Percentiles rank a stretch among this genome's conserved stretches.
These are phyloP conservation scores for Debaryomyces singareniensis DNA, from an alignment of 1,139 yeast species.

Conservation along the genomic window DNA sequence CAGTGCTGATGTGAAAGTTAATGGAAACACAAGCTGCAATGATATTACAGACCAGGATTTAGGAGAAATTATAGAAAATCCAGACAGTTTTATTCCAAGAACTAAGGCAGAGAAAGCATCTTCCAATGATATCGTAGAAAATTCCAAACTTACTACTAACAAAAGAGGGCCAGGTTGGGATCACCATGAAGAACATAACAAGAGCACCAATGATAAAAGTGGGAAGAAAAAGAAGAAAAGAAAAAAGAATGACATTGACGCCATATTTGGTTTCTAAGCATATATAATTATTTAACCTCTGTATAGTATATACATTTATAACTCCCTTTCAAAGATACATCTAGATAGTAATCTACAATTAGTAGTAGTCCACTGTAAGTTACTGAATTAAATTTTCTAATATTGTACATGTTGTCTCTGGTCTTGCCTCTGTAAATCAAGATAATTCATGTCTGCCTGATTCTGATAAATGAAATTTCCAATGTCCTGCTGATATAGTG, in stretches of 20 bases:
- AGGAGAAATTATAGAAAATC: neutral
- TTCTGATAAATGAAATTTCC: constrained; percentile 1
- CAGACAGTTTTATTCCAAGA: no score
- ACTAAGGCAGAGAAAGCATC: no score
- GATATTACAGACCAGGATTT: constrained; percentile 2
- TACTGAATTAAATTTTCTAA: no score
- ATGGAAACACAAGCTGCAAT: no score
- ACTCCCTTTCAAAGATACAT: neutral
- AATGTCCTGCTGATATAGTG: constrained; percentile 1
- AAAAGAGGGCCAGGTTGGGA: neutral
- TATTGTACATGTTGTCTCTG: neutral
- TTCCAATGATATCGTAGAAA: no score
- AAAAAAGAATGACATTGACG: neutral
- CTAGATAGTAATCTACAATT: neutral
- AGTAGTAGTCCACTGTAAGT: no score
- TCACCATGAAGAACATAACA: neutral
- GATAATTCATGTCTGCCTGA: neutral
- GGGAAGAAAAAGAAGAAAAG: neutral
- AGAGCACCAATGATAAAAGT: no score
- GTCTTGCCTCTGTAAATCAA: neutral
- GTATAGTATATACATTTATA: neutral
- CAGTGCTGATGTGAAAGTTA: no score
- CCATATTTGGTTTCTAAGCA: neutral
- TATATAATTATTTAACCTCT: neutral
- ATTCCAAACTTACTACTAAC: no score